phyloP scores from a whole-genome alignment of 1,284 basidiomycete species.

The Fomitopsis palustris region DNA sequence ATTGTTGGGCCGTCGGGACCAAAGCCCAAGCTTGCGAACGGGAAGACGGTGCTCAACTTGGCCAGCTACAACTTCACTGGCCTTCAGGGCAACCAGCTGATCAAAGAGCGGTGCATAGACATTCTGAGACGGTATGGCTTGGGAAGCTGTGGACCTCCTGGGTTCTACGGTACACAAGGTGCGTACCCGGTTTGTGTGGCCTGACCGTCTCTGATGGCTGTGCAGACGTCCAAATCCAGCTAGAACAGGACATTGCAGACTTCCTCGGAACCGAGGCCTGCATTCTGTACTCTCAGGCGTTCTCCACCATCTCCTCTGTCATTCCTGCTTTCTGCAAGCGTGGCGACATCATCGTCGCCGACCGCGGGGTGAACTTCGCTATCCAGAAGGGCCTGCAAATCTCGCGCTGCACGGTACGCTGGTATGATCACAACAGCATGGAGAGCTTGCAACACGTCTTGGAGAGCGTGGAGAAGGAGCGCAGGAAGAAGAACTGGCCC shows the following conservation, averaged over 20 bases:
- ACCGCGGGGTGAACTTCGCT: conserved; percentile 90
- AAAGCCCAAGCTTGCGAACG: conserved; percentile 76
- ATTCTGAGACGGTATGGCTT: conserved; percentile 92
- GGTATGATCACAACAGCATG: conserved; percentile 97
- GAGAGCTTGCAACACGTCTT: conserved; percentile 88
- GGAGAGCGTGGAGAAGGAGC: conserved; percentile 81
- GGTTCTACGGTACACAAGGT: conserved; percentile 98
- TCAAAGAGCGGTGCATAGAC: conserved; percentile 85
- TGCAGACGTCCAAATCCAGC: conserved; percentile 86
- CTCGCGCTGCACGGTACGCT: conserved; percentile 87
- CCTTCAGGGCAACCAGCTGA: conserved; percentile 82
- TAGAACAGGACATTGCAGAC: conserved; percentile 87
- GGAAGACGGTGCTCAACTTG: conserved; percentile 85
- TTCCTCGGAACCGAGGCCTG: conserved; percentile 88
- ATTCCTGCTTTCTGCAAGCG: conserved; percentile 98
- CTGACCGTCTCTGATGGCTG: conserved; percentile 33
- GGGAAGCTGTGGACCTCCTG: conserved; percentile 94
- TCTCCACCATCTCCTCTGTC: conserved; percentile 89
- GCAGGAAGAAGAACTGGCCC: conserved; percentile 77
- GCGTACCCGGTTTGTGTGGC: conserved; percentile 19
- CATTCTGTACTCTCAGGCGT: conserved; percentile 95
- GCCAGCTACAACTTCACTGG: conserved; percentile 94
- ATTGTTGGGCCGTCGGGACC: conserved; percentile 81
- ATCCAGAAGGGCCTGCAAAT: conserved; percentile 99
- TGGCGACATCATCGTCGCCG: conserved; percentile 97